Evolutionary conservation across 257 asterid species (phyloP).

Genomic region (Salvia miltiorrhiza): DNA sequence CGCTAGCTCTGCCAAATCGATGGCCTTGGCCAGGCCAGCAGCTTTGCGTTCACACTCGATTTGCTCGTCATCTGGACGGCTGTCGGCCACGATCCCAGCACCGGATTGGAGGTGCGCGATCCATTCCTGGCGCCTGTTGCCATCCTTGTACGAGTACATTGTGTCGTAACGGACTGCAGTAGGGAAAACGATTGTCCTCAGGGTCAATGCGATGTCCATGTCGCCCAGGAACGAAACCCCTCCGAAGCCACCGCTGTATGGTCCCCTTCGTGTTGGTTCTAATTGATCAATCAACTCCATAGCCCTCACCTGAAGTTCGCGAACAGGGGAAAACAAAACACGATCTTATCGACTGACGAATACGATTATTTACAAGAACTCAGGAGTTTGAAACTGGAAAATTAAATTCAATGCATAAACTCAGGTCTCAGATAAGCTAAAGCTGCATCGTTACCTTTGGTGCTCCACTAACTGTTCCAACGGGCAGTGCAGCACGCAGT

Average conservation of each 20-base stretch:
- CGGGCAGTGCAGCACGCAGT: slow-evolving; percentile 80
- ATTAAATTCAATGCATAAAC: background rate
- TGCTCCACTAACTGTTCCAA: slow-evolving; percentile 95
- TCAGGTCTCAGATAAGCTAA: background rate
- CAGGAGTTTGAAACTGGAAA: too few relatives aligned
- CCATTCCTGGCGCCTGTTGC: slow-evolving; percentile 63
- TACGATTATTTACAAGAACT: too few relatives aligned
- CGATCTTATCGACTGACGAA: too few relatives aligned
- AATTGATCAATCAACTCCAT: slow-evolving; percentile 82
- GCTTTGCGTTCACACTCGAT: slow-evolving; percentile 77
- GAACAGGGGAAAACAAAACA: background rate
- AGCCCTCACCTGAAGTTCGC: slow-evolving; percentile 60
- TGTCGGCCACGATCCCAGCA: slow-evolving; percentile 89
- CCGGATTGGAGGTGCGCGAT: slow-evolving; percentile 87
- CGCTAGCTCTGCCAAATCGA: slow-evolving; percentile 77
- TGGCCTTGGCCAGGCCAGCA: slow-evolving; percentile 68
- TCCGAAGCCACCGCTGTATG: slow-evolving; percentile 92
- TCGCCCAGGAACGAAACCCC: slow-evolving; percentile 77
- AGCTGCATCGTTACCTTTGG: slow-evolving; percentile 58
- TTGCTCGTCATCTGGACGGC: slow-evolving; percentile 74
- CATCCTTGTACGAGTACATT: slow-evolving; percentile 54
- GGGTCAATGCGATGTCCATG: slow-evolving; percentile 76
- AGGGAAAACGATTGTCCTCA: slow-evolving; percentile 74
- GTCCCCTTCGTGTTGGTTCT: slow-evolving; percentile 72
- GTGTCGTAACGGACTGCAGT: slow-evolving; percentile 53